A percentile compares a stretch with the other conserved stretches of the same genome.
Evolutionary conservation across 371 early-diverging fungal species (phyloP).

Genomic region (Actinomucor elegans): DNA sequence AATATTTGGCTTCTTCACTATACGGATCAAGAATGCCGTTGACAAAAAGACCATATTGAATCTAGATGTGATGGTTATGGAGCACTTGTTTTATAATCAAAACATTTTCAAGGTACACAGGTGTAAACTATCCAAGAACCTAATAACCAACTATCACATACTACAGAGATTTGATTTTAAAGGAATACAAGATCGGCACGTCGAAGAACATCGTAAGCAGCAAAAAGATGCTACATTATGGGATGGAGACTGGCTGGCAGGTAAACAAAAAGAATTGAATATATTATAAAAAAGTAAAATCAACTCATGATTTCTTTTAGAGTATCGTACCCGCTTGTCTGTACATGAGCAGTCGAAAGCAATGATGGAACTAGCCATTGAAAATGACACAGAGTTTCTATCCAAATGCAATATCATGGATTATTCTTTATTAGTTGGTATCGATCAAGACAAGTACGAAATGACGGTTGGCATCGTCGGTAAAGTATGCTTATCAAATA

Average conservation of each 20-base stretch:
- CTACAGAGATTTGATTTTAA: conserved; percentile 86
- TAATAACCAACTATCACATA: no score
- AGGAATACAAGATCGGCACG: conserved; percentile 70
- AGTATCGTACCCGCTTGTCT: conserved; percentile 28
- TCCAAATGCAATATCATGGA: conserved; percentile 90
- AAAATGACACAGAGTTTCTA: conserved; percentile 86
- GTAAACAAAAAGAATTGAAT: no score
- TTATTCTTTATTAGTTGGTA: conserved; percentile 88
- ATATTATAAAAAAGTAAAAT: no score
- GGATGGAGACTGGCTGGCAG: conserved; percentile 73
- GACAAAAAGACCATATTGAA: conserved; percentile 66
- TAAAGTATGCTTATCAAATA: conserved; percentile 7
- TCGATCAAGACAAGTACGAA: conserved; percentile 77
- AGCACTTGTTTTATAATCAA: conserved; percentile 85
- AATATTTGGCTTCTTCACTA: conserved; percentile 90
- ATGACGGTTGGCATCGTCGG: conserved; percentile 89
- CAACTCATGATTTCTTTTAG: conserved; percentile 13
- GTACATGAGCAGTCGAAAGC: conserved; percentile 77
- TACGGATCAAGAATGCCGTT: conserved; percentile 69
- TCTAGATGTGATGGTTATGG: conserved; percentile 94
- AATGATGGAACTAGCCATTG: conserved; percentile 70
- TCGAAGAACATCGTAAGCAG: conserved; percentile 34
- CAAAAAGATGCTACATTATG: conserved; percentile 51
- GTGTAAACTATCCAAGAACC: neutral
- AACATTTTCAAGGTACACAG: conserved; percentile 63